phyloP scores from a whole-genome alignment of 225 moss, liverwort and hornwort genomes.

The Physcomitrium patens region DNA sequence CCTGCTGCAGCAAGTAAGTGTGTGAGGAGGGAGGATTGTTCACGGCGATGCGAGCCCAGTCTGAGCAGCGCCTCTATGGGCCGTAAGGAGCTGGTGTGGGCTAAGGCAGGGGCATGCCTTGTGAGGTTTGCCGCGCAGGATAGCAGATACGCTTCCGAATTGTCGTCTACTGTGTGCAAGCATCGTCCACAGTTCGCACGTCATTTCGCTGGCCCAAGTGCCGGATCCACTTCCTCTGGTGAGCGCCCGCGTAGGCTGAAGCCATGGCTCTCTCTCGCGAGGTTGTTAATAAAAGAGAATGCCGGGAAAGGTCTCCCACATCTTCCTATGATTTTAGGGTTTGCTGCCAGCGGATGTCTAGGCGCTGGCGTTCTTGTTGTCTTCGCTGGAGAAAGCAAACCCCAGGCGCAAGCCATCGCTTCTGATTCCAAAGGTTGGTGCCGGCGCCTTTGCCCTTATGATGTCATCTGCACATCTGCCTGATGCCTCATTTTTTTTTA shows the following conservation, averaged over 20 bases:
- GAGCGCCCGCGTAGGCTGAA: background rate
- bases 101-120: background rate
- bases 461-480: rapidly evolving
- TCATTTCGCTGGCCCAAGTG: background rate
- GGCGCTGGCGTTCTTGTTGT: slow-evolving; percentile 36
- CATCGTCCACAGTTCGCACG: background rate
- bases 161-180: background rate
- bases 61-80: slow-evolving; percentile 45
- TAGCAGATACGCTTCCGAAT: background rate
- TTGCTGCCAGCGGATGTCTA: slow-evolving; percentile 49
- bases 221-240: background rate
- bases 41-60: slow-evolving; percentile 19
- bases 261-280: background rate
- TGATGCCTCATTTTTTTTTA: rapidly evolving
- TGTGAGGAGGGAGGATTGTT: background rate
- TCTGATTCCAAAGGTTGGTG: slow-evolving; percentile 27
- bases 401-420: background rate
- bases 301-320: slow-evolving; percentile 14
- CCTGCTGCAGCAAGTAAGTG: too few species aligned
- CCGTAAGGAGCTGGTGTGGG: slow-evolving; percentile 28
- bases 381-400: slow-evolving; percentile 26
- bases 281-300: slow-evolving; percentile 8
- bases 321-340: slow-evolving; percentile 42
- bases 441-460: too few species aligned
- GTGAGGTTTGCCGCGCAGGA: background rate